These are phyloP conservation scores for Xylariomycetidae sp. DNA, from an alignment of 2,329 filamentous ascomycete genomes.

Conservation along the genomic window DNA sequence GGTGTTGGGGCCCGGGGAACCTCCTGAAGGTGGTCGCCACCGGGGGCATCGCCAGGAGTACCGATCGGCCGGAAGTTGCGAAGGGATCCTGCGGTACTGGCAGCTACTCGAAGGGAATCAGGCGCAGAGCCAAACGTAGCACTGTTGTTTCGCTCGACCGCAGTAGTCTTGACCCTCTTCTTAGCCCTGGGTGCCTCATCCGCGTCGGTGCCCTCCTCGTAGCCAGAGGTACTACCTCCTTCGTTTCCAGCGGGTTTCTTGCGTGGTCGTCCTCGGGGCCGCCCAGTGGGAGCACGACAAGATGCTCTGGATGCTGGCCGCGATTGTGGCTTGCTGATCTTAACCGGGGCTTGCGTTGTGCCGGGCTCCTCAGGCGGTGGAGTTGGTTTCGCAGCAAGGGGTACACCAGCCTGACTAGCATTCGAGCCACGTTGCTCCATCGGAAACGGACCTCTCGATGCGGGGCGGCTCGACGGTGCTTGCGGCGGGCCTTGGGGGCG, in stretches of 20 bases:
- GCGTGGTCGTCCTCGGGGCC: constrained; percentile 51
- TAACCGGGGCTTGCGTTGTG: constrained; percentile 21
- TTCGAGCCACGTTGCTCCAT: constrained; percentile 6
- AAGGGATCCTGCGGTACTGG: constrained; percentile 83
- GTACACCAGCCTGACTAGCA: constrained; percentile 9
- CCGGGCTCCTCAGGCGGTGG: constrained; percentile 9
- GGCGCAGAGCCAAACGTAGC: constrained; percentile 67
- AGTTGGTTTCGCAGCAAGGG: constrained; percentile 11
- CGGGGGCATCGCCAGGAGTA: constrained; percentile 38
- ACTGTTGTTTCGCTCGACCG: constrained; percentile 67
- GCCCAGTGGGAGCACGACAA: constrained; percentile 46
- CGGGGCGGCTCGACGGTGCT: constrained; percentile 18
- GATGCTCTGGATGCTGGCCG: constrained; percentile 59
- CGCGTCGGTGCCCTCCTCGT: constrained; percentile 62
- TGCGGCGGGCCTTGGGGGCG: constrained; percentile 14
- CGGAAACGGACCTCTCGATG: constrained; percentile 11
- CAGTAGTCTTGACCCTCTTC: constrained; percentile 76
- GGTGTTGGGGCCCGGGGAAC: constrained; percentile 75
- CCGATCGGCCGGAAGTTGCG: constrained; percentile 75
- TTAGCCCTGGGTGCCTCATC: constrained; percentile 53
- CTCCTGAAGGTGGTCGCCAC: constrained; percentile 59
- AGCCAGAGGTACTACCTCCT: constrained; percentile 69
- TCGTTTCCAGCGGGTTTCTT: constrained; percentile 45
- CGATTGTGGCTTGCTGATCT: constrained; percentile 39
- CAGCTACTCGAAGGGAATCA: constrained; percentile 82